Evolutionary conservation across 1,284 basidiomycete species (phyloP).

Genomic region (Rhodotorula sp.): DNA sequence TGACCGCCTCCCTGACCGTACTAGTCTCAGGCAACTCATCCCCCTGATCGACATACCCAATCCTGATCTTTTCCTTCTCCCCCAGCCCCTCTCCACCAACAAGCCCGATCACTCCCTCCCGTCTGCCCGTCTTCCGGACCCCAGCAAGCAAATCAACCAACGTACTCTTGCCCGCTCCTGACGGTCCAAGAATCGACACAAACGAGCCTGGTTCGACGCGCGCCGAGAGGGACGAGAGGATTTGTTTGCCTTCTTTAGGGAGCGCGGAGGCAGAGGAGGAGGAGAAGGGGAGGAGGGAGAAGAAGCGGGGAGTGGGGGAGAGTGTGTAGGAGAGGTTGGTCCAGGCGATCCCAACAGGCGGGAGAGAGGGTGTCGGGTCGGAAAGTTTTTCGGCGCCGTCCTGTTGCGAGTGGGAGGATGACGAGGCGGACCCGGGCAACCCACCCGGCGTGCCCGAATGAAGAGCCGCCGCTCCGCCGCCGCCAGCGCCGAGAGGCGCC

Average conservation of each 20-base stretch:
- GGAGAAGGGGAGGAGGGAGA: not conserved
- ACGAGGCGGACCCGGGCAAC: not conserved
- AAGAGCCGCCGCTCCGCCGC: not conserved
- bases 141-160: conserved; percentile 79
- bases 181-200: conserved; percentile 79
- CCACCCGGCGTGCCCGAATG: not conserved
- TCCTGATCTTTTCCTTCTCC: conserved; percentile 54
- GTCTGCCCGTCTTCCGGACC: conserved; percentile 68
- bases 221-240: conserved; percentile 73
- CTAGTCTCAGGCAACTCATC: conserved; percentile 41
- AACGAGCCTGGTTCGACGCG: conserved; percentile 70
- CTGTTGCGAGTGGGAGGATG: not conserved
- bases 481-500: not conserved
- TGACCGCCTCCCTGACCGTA: conserved; percentile 73
- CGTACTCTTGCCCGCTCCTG: conserved; percentile 63
- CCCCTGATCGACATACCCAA: conserved; percentile 78
- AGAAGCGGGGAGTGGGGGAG: conserved; percentile 3
- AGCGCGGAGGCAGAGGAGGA: conserved; percentile 33
- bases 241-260: conserved; percentile 59
- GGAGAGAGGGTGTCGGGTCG: not conserved
- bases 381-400: not conserved
- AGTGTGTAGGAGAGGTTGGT: conserved; percentile 62
- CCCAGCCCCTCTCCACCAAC: conserved; percentile 44
- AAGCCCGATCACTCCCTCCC: conserved; percentile 64
- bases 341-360: conserved; percentile 64